Evolutionary conservation across 768 basidiomycete genomes (phyloP).

Genomic region (Kwoniella botswanensis): DNA sequence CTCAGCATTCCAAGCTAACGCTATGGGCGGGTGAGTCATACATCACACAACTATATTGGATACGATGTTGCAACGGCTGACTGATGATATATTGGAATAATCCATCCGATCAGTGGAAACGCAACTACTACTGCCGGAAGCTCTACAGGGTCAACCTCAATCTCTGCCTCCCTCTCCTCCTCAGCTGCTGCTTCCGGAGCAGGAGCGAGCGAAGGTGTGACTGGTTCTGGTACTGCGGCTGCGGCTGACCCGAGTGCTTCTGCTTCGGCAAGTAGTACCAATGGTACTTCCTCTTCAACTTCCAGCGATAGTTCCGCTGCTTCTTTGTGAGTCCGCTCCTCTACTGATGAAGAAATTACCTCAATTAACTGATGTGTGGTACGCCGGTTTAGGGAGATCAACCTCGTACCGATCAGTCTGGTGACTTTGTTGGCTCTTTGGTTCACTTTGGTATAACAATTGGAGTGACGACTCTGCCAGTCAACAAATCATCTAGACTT

Average conservation of each 20-base stretch:
- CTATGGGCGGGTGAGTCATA: slow-evolving; percentile 5
- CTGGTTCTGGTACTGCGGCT: background rate
- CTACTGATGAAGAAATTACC: background rate
- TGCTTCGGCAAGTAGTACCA: background rate
- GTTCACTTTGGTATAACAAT: background rate
- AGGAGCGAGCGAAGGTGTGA: background rate
- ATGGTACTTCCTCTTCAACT: background rate
- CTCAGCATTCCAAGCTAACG: slow-evolving; percentile 23
- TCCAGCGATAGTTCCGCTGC: background rate
- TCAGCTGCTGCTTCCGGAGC: background rate
- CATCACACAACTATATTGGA: background rate
- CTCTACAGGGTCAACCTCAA: slow-evolving; percentile 1
- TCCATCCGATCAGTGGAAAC: background rate
- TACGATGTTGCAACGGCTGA: background rate
- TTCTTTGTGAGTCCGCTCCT: background rate
- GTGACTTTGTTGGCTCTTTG: background rate
- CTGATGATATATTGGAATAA: background rate
- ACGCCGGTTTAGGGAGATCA: background rate
- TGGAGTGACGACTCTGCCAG: too few relatives aligned
- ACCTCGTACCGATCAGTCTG: background rate
- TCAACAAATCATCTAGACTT: too few relatives aligned
- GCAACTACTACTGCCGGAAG: background rate
- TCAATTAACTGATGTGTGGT: background rate
- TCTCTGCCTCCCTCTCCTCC: background rate
- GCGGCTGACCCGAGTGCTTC: background rate